Evolutionary conservation across 768 basidiomycete genomes (phyloP).

Genomic region (Neoboletus magnificus): DNA sequence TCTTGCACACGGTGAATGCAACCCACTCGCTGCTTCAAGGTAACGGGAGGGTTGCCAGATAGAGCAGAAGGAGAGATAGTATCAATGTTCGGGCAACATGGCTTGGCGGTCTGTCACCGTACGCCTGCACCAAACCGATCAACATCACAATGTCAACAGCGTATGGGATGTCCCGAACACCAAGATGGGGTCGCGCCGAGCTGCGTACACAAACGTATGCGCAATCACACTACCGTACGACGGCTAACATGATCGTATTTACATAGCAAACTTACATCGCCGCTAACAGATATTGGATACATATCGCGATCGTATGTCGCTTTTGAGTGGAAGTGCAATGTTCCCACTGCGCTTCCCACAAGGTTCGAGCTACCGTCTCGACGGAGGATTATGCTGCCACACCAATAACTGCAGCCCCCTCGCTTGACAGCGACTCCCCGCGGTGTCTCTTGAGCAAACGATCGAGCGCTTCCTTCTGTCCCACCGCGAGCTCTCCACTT

Average conservation of each 20-base stretch:
- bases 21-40: not conserved
- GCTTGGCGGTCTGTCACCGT: too few species aligned
- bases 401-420: not conserved
- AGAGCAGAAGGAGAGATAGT: not conserved
- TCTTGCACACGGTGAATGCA: not conserved
- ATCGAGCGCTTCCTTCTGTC: constrained; percentile 91
- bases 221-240: not conserved
- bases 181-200: too few species aligned
- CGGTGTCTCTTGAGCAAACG: constrained; percentile 80
- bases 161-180: too few species aligned
- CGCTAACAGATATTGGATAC: constrained; percentile 12
- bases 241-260: not conserved
- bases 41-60: not conserved
- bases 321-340: constrained; percentile 12
- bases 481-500: constrained; percentile 87
- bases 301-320: constrained; percentile 15
- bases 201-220: not conserved
- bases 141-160: not conserved
- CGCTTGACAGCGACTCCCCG: constrained; percentile 25
- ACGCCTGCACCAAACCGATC: not conserved
- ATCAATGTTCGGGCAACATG: not conserved
- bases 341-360: not conserved
- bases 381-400: constrained; percentile 6
- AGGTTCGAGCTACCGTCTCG: not conserved
- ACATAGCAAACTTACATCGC: constrained; percentile 7